A percentile compares a stretch with the other conserved stretches of the same genome.
These are phyloP conservation scores for Phytophthora tentaculata DNA, from an alignment of 352 stramenopile species.

Conservation along the genomic window DNA sequence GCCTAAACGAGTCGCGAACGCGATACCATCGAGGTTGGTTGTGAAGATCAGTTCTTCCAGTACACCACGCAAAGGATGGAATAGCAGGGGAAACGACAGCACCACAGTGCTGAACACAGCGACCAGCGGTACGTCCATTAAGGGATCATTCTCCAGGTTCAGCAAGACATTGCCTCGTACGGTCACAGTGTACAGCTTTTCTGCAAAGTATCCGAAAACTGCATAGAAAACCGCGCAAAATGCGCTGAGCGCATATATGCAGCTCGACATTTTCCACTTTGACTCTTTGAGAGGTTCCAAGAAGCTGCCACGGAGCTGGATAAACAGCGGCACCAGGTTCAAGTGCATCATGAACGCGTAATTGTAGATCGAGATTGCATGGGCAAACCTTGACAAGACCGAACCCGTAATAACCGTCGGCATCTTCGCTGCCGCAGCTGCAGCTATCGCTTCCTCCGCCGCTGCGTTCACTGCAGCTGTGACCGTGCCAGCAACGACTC, in stretches of 20 bases:
- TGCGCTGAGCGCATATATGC: constrained; percentile 52
- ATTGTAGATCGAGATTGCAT: constrained; percentile 80
- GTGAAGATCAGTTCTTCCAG: constrained; percentile 67
- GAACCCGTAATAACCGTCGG: constrained; percentile 44
- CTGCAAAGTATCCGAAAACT: constrained; percentile 54
- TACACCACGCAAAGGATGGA: constrained; percentile 69
- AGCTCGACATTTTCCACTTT: constrained; percentile 56
- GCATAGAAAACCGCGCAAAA: constrained; percentile 75
- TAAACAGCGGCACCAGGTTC: constrained; percentile 81
- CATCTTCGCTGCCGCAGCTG: constrained; percentile 23
- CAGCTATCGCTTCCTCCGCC: constrained; percentile 7
- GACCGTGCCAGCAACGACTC: constrained; percentile 6
- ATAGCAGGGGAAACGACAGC: constrained; percentile 78
- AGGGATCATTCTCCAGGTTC: constrained; percentile 73
- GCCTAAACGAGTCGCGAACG: constrained; percentile 57
- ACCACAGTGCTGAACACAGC: constrained; percentile 75
- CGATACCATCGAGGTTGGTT: constrained; percentile 48
- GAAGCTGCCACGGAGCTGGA: constrained; percentile 67
- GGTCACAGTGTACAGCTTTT: constrained; percentile 60
- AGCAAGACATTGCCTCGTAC: constrained; percentile 81
- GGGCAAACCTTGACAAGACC: constrained; percentile 49
- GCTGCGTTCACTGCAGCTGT: constrained; percentile 23
- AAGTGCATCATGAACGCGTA: constrained; percentile 90
- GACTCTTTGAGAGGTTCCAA: constrained; percentile 56
- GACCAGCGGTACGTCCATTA: constrained; percentile 74